Evolutionary conservation across 192 early-diverging fungal genomes (phyloP), one percentile per base, ranked within the genome.

Genomic region (Coemansia sp.): DNA sequence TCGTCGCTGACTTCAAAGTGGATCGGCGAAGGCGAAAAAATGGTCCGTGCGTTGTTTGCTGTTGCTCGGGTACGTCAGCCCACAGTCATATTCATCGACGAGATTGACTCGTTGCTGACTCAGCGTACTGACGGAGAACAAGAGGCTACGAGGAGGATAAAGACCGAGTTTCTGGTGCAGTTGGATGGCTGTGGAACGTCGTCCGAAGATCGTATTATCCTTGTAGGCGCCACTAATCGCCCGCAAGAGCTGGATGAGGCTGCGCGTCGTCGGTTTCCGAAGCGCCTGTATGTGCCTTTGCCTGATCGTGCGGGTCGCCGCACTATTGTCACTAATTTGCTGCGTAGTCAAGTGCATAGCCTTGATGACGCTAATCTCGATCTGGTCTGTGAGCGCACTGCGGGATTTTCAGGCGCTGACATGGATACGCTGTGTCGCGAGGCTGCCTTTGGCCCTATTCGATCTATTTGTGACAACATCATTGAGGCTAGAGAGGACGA

Each of bases 231-330:
- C 0, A 88, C 90, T 9, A 89, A 91, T 66, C 75, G 89, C 45
- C 95, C 95, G 36, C 90, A 92, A 32, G 95, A 98, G 69, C 88
- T 98, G 31, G 95, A 98, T 68, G 95, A 98, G 69, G 95, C 95
- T 15, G 95, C 94, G 4, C 76, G 94, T 1, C 86, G 90, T 4
- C 86, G 90, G 6, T 93, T 93, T 64, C 84, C 85, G 8, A 90
- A 90, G 59, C 84, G 89, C 4, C 69, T 91, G 37, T 95, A 94
- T 66, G 94, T 98, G 67, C 93, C 95, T 6, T 69, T 98, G 65
- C 95, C 95, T 0, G 94, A 95, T 66, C 66, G 63, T 4, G 69
- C 73, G 14, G 95, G 92, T 10, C 84, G 95, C 15, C 61, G 68
- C 12, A 68, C 77, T 1, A 87, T 98, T 42, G 77, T 97, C 19